Percentiles rank a stretch among this genome's conserved stretches.
Conservation (phyloP, 106 monocot species). For the Cymbidium sinense region DNA sequence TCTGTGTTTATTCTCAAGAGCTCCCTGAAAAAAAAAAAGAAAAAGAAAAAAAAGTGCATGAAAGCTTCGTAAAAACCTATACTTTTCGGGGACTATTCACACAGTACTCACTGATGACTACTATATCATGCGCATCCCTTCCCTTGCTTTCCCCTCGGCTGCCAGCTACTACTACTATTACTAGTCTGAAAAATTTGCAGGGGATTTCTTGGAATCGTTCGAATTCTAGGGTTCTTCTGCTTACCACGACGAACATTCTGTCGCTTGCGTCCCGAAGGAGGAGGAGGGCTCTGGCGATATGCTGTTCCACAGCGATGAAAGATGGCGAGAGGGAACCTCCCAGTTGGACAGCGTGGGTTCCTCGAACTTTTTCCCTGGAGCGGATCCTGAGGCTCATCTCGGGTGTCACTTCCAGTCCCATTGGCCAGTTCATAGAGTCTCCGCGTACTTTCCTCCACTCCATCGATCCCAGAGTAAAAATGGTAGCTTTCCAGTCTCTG, state of each 20-base stretch:
- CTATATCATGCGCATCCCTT: not conserved
- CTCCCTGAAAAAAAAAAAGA: no score
- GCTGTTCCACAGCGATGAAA: not conserved
- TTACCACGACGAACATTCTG: not conserved
- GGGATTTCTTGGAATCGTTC: not conserved
- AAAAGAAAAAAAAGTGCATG: no score
- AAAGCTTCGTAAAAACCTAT: no score
- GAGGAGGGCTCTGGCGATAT: slow-evolving; percentile 5
- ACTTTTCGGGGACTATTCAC: not conserved
- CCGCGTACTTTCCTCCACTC: slow-evolving; percentile 63
- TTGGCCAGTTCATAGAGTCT: slow-evolving; percentile 64
- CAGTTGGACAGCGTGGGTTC: slow-evolving; percentile 36
- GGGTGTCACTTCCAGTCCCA: slow-evolving; percentile 61
- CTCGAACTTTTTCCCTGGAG: slow-evolving; percentile 30
- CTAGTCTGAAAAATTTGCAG: not conserved
- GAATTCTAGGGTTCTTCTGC: not conserved
- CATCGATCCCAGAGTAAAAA: slow-evolving; percentile 76
- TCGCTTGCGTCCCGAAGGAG: not conserved
- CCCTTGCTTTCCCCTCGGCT: not conserved
- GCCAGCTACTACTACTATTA: not conserved
- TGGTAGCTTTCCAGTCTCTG: slow-evolving; percentile 42
- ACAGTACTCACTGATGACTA: not conserved
- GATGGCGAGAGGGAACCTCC: not conserved
- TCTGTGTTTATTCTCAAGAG: no score
- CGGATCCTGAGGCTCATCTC: slow-evolving; percentile 45